Evolutionary conservation across 345 rosid species (phyloP).

Genomic region (Salix purpurea): DNA sequence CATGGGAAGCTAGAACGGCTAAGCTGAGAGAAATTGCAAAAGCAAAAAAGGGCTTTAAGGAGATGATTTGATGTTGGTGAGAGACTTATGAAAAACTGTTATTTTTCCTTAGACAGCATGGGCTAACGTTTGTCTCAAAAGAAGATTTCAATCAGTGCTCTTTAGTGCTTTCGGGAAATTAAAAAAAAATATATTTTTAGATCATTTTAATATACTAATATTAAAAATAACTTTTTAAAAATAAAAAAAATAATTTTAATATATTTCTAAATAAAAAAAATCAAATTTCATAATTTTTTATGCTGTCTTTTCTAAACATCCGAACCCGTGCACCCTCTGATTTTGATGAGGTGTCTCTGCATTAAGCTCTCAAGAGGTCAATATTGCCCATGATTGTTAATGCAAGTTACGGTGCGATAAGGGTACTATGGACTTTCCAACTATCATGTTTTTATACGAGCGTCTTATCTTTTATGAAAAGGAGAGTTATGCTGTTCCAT

Average conservation of each 20-base stretch:
- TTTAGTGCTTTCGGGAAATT: background rate
- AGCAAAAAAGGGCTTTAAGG: background rate
- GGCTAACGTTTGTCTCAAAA: conserved; percentile 15
- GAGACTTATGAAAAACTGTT: conserved; percentile 10
- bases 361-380: background rate
- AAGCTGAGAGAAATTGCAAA: background rate
- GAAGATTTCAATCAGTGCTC: conserved; percentile 27
- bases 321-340: background rate
- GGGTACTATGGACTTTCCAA: background rate
- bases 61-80: conserved; percentile 16
- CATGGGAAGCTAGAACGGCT: background rate
- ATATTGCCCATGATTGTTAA: conserved; percentile 5
- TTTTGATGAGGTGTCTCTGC: background rate
- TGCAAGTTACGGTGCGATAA: too few species aligned
- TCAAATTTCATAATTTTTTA: too few species aligned
- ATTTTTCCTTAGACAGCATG: conserved; percentile 8
- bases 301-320: too few species aligned
- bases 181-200: too few species aligned
- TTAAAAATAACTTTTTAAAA: too few species aligned
- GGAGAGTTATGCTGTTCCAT: background rate
- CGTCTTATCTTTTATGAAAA: background rate
- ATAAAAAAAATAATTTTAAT: too few species aligned
- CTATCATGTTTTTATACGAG: background rate
- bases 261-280: too few species aligned
- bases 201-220: too few species aligned